Evolutionary conservation across 768 basidiomycete species (phyloP).

Genomic region (Kwoniella heveanensis): DNA sequence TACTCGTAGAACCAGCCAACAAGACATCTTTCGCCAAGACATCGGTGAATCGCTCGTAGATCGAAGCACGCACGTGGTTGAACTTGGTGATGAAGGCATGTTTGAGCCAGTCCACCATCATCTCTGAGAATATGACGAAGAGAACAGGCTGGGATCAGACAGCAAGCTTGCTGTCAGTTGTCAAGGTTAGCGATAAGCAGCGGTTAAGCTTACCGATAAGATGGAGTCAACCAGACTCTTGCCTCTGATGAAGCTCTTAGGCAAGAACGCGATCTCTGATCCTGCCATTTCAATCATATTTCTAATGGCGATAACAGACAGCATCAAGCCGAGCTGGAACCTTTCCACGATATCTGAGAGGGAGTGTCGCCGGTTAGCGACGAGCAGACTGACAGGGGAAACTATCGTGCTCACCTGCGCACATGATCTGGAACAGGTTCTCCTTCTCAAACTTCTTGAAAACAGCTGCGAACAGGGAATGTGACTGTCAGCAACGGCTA

Average conservation of each 20-base stretch:
- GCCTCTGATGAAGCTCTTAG: slow-evolving; percentile 58
- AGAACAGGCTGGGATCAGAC: slow-evolving; percentile 71
- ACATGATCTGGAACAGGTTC: slow-evolving; percentile 96
- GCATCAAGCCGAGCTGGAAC: slow-evolving; percentile 88
- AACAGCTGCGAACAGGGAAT: slow-evolving; percentile 59
- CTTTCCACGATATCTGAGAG: slow-evolving; percentile 90
- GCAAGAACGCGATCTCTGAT: slow-evolving; percentile 76
- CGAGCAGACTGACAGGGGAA: not conserved
- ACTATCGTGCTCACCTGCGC: slow-evolving; percentile 68
- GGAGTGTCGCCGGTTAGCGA: too few species aligned
- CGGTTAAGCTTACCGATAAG: slow-evolving; percentile 66
- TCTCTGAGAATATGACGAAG: slow-evolving; percentile 86
- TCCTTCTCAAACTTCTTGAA: slow-evolving; percentile 99
- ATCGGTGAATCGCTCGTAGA: slow-evolving; percentile 93
- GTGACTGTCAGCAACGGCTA: too few species aligned
- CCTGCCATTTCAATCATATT: slow-evolving; percentile 93
- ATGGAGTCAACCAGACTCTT: slow-evolving; percentile 65
- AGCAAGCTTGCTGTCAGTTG: not conserved
- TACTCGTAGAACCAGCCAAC: slow-evolving; percentile 55
- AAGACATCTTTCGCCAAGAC: slow-evolving; percentile 92
- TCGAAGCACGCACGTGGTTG: slow-evolving; percentile 93
- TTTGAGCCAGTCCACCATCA: slow-evolving; percentile 96
- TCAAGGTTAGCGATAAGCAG: too few species aligned
- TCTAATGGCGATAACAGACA: slow-evolving; percentile 84
- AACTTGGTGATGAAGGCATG: slow-evolving; percentile 99